A percentile compares a stretch with the other conserved stretches of the same genome.
Conservation (phyloP, 306 rosid genomes). For the Cicer pinnatifidum region DNA sequence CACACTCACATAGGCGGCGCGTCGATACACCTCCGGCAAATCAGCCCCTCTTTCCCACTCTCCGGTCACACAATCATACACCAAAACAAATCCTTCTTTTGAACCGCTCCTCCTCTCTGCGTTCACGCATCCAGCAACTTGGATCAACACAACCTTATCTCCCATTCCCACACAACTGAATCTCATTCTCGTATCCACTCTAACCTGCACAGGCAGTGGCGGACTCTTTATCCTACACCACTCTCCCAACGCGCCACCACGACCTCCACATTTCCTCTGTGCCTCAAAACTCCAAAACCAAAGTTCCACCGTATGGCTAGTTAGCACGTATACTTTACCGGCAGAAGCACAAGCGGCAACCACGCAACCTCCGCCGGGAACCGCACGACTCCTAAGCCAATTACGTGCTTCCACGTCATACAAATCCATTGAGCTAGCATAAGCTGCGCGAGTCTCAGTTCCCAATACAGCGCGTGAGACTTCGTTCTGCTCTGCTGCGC, state of each 20-base stretch:
- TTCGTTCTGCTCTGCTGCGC: slow-evolving; percentile 46
- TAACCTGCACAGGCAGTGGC: slow-evolving; percentile 60
- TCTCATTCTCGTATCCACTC: slow-evolving; percentile 65
- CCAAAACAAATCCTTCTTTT: slow-evolving; percentile 61
- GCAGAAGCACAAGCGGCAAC: slow-evolving; percentile 68
- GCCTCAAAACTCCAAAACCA: slow-evolving; percentile 76
- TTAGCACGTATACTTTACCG: slow-evolving; percentile 53
- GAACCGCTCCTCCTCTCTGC: slow-evolving; percentile 46
- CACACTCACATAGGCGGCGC: slow-evolving; percentile 73
- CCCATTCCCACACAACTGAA: slow-evolving; percentile 68
- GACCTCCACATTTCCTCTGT: slow-evolving; percentile 33
- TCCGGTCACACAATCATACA: slow-evolving; percentile 52
- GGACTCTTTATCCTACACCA: slow-evolving; percentile 73
- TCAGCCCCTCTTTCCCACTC: slow-evolving; percentile 65
- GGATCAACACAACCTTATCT: slow-evolving; percentile 62
- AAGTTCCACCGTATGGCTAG: slow-evolving; percentile 77
- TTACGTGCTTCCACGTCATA: slow-evolving; percentile 60
- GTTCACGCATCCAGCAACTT: slow-evolving; percentile 53
- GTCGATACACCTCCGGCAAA: slow-evolving; percentile 64
- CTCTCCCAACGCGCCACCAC: slow-evolving; percentile 53
- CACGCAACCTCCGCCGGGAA: slow-evolving; percentile 73
- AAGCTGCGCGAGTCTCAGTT: slow-evolving; percentile 58
- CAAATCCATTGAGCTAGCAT: slow-evolving; percentile 82
- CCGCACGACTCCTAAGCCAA: slow-evolving; percentile 68
- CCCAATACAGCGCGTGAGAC: slow-evolving; percentile 45